phyloP scores from a whole-genome alignment of 2,329 filamentous ascomycete genomes.

The Talaromyces atroroseus region DNA sequence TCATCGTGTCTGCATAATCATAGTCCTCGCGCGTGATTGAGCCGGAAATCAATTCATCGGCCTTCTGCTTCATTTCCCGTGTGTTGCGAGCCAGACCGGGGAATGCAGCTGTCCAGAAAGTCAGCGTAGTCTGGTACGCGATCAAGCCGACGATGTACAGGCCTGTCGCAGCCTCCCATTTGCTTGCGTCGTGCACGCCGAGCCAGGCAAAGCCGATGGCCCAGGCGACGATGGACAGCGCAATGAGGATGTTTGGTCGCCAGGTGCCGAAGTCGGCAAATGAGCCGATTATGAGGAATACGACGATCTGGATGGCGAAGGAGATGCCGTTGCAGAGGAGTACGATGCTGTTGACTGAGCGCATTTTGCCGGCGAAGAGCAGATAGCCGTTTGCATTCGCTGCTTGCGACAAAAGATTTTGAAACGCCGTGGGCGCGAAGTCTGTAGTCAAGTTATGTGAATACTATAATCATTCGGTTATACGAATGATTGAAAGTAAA shows the following conservation, averaged over 20 bases:
- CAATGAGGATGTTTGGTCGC: conserved; percentile 58
- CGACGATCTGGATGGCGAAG: conserved; percentile 60
- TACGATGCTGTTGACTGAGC: conserved; percentile 62
- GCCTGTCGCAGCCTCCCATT: conserved; percentile 57
- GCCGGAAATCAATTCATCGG: conserved; percentile 46
- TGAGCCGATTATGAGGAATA: conserved; percentile 43
- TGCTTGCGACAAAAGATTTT: conserved; percentile 59
- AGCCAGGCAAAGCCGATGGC: conserved; percentile 63
- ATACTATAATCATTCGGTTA: neutral
- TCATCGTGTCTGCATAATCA: conserved; percentile 56
- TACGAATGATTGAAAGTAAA: neutral
- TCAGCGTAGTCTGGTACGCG: conserved; percentile 61
- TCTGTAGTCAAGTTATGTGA: conserved; percentile 25
- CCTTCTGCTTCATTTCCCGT: conserved; percentile 44
- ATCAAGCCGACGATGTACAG: conserved; percentile 64
- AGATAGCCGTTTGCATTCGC: conserved; percentile 51
- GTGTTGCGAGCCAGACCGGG: conserved; percentile 54
- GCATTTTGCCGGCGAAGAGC: conserved; percentile 50
- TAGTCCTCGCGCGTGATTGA: conserved; percentile 56
- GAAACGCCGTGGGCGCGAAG: conserved; percentile 60
- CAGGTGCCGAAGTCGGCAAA: conserved; percentile 61
- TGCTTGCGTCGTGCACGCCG: conserved; percentile 54
- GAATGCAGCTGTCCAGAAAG: conserved; percentile 64
- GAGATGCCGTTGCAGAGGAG: conserved; percentile 62
- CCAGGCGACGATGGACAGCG: conserved; percentile 56